phyloP scores from a whole-genome alignment of 1,139 yeast species.

The Pichia sp. region DNA sequence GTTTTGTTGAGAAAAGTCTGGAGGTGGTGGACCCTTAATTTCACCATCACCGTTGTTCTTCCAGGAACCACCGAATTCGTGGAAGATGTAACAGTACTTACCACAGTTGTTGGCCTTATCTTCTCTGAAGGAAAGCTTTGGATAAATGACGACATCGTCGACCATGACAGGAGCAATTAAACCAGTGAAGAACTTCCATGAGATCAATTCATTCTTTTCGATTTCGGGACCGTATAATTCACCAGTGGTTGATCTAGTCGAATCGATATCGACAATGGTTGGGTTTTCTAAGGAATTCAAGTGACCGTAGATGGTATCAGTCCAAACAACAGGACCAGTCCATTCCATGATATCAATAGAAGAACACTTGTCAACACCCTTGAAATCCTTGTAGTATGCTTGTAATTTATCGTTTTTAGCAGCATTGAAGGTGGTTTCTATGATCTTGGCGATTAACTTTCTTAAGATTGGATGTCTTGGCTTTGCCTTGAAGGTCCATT shows the following conservation, averaged over 20 bases:
- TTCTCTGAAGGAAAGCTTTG: conserved; percentile 41
- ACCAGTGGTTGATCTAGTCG: conserved; percentile 31
- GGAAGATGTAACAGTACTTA: conserved; percentile 32
- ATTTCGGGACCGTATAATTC: conserved; percentile 32
- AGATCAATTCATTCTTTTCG: conserved; percentile 25
- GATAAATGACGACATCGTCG: conserved; percentile 84
- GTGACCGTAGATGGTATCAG: conserved; percentile 53
- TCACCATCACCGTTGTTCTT: conserved; percentile 34
- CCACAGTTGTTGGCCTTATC: conserved; percentile 33
- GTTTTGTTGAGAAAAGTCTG: conserved; percentile 27
- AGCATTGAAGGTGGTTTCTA: conserved; percentile 44
- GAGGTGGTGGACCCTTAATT: conserved; percentile 32
- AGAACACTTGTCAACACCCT: conserved; percentile 32
- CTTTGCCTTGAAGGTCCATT: conserved; percentile 45
- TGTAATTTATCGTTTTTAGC: conserved; percentile 34
- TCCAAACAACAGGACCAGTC: conserved; percentile 63
- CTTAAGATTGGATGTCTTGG: conserved; percentile 56
- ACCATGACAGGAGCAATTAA: conserved; percentile 65
- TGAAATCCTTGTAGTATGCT: conserved; percentile 31
- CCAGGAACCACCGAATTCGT: conserved; percentile 35
- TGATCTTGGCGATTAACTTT: conserved; percentile 51
- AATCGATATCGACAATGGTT: conserved; percentile 32
- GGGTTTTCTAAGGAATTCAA: conserved; percentile 34
- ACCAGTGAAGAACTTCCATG: conserved; percentile 74
- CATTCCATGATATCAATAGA: conserved; percentile 48